Evolutionary conservation across 352 stramenopile species (phyloP).

Genomic region (Pythium myriotylum): DNA sequence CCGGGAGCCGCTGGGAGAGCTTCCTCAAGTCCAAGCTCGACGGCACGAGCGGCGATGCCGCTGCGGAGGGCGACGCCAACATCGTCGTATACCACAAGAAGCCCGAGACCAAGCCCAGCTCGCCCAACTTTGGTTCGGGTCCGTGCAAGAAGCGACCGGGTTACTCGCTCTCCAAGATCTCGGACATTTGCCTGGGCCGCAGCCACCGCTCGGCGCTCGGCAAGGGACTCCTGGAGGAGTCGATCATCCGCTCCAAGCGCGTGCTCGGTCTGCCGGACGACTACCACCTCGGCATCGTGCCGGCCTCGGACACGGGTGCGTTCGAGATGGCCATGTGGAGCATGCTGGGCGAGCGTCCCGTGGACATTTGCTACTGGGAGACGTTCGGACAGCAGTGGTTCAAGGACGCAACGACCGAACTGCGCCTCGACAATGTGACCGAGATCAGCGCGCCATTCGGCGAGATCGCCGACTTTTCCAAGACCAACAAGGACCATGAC

Average conservation of each 20-base stretch:
- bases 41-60: conserved; percentile 10
- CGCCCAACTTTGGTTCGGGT: conserved; percentile 97
- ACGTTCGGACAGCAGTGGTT: conserved; percentile 98
- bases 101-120: conserved; percentile 71
- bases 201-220: conserved; percentile 97
- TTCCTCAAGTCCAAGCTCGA: conserved; percentile 57
- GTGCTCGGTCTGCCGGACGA: conserved; percentile 94
- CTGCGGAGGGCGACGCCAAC: conserved; percentile 24
- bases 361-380: conserved; percentile 97
- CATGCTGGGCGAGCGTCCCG: conserved; percentile 93
- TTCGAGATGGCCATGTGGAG: conserved; percentile 99
- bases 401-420: conserved; percentile 93
- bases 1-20: conserved; percentile 58
- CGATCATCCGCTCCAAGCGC: conserved; percentile 95
- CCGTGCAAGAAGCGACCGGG: conserved; percentile 99
- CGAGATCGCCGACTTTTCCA: conserved; percentile 93
- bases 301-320: conserved; percentile 97
- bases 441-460: conserved; percentile 96
- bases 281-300: conserved; percentile 97
- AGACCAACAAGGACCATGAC: conserved; percentile 96
- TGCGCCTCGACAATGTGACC: conserved; percentile 93
- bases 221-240: conserved; percentile 95
- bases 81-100: conserved; percentile 68
- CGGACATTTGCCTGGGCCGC: conserved; percentile 89
- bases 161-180: conserved; percentile 91